Base-by-base conservation (phyloP, 768 basidiomycete species). In the Suillus placidus region DNA sequence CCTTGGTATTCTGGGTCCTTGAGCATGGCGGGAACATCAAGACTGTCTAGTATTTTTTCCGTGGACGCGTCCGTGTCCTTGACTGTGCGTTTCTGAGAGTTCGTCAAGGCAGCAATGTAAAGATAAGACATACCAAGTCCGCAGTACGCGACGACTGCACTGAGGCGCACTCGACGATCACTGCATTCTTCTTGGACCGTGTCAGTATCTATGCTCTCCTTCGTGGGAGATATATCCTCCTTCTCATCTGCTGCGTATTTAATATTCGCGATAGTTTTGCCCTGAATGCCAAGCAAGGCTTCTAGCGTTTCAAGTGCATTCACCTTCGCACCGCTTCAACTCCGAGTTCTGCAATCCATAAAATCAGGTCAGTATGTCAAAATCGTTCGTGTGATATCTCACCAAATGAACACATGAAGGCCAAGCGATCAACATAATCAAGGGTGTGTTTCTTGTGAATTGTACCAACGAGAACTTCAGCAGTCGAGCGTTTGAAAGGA, bases 321-420 rank as follows among this genome's bases (percentile, higher is more conserved):
- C 16, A 18, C 16, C 8, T 18, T 30, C 51, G 51, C 16, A 32
- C 51, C 4, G 26, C 73, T 72, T 52, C 70, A 67, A 12, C 32
- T 71, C 76, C 76, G 40, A 43, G 12, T 7, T 12, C 10, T 1
- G 30, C 42, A 49, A 20, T 71, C 35, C 45, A 35, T 13, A 49
- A 14, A 10, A 34, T 37, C 4, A 54, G 16, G n/a, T 45, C 37
- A 47, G 32, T 5, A 9, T 7, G 0, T 12, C 18, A 57, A 6
- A 26, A 18, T 20, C 9, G 42, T 16, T 10, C 26, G 26, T 26
- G 26, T 32, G 18, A 10, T 4, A 51, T 63, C 71, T 23, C 35
- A 76, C 75, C 64, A n/a, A 77, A 76, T 60, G 66, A 70, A 3
- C 73, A 69, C 71, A 77, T 73, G 61, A 77, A 74, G 2, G 74